Percentiles rank a stretch among this genome's conserved stretches.
Conservation (phyloP, 164 flowering plant species). For the Malania oleifera region DNA sequence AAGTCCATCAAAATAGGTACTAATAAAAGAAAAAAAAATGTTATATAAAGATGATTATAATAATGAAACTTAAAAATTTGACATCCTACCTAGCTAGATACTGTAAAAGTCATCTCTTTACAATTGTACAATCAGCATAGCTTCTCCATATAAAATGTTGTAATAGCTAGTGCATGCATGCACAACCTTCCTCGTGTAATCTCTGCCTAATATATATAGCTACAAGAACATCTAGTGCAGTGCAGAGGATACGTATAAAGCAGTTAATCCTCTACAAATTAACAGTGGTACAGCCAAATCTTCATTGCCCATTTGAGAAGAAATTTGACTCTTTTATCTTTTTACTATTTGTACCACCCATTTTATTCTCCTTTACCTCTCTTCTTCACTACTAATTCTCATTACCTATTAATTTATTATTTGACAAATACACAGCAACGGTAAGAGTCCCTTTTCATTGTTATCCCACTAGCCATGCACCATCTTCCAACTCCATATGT, state of each 20-base stretch:
- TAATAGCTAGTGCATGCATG: too few species aligned
- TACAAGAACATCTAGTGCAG: background rate
- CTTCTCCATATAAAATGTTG: background rate
- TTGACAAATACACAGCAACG: background rate
- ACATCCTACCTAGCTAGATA: too few species aligned
- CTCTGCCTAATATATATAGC: too few species aligned
- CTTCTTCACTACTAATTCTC: background rate
- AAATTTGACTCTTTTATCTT: background rate
- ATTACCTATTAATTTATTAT: constrained; percentile 5
- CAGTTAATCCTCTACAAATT: too few species aligned
- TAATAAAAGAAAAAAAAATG: too few species aligned
- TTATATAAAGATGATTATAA: too few species aligned
- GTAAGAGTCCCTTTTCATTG: background rate
- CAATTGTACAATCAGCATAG: background rate
- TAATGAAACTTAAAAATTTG: too few species aligned
- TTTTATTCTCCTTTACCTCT: background rate
- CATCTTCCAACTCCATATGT: background rate
- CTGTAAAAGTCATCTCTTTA: background rate
- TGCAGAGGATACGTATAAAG: too few species aligned
- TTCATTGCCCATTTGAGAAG: background rate
- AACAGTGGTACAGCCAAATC: background rate
- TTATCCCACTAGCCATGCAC: background rate
- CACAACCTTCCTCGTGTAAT: background rate
- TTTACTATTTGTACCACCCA: background rate
- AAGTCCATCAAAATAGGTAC: too few species aligned